Percentiles rank a stretch among this genome's conserved stretches.
Conservation (phyloP, 441 rosid species). For the Manihot esculenta region DNA sequence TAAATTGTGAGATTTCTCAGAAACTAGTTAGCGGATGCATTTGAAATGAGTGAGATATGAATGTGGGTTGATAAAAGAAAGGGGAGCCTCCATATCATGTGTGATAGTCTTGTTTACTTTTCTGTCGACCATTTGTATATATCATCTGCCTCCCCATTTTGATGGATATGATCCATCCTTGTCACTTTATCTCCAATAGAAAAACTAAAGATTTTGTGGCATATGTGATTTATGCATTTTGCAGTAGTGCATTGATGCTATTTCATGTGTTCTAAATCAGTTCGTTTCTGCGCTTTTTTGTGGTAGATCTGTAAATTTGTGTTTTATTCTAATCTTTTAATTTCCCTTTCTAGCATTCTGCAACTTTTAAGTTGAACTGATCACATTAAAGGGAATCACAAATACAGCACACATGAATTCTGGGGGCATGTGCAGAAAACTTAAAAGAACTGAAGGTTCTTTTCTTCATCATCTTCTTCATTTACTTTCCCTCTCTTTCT, state of each 20-base stretch:
- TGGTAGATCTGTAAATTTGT: background rate
- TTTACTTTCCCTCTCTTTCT: too few relatives aligned
- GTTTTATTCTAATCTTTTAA: too few relatives aligned
- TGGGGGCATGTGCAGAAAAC: too few relatives aligned
- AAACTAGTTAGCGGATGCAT: conserved; percentile 5
- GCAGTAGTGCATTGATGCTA: background rate
- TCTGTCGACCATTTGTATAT: conserved; percentile 13
- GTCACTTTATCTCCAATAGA: conserved; percentile 13
- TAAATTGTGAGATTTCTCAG: background rate
- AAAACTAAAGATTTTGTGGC: conserved; percentile 9
- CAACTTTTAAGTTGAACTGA: too few relatives aligned
- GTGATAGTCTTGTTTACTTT: conserved; percentile 10
- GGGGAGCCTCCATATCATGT: background rate
- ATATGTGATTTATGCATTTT: background rate
- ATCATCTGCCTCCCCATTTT: conserved; percentile 15
- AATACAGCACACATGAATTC: too few relatives aligned
- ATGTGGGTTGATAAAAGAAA: background rate
- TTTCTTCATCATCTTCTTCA: too few relatives aligned
- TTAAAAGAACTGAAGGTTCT: too few relatives aligned
- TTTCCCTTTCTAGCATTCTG: too few relatives aligned
- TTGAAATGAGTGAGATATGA: conserved; percentile 7
- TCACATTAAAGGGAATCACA: too few relatives aligned
- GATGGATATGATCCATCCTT: conserved; percentile 17
- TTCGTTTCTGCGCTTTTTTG: background rate
- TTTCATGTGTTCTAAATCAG: background rate